phyloP scores from a whole-genome alignment of 2,329 filamentous ascomycete genomes.

The Alternaria triticimaculans region DNA sequence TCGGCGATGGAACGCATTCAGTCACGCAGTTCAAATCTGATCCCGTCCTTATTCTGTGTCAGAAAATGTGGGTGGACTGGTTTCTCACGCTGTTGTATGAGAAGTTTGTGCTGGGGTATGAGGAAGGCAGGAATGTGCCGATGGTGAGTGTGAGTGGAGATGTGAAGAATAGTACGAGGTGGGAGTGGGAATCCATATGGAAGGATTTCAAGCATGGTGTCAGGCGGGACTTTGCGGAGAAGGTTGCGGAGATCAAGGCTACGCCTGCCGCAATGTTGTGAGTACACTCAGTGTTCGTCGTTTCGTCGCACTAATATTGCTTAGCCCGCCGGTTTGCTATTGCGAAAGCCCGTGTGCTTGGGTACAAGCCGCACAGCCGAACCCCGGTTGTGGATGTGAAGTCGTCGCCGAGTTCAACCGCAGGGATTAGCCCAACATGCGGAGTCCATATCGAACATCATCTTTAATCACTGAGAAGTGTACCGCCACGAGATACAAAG shows the following conservation, averaged over 20 bases:
- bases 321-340: not conserved
- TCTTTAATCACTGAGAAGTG: too few relatives aligned
- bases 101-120: not conserved
- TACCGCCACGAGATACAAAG: too few relatives aligned
- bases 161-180: not conserved
- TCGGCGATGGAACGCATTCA: not conserved
- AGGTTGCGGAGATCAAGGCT: not conserved
- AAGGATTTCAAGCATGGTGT: not conserved
- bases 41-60: not conserved
- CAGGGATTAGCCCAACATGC: not conserved
- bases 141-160: not conserved
- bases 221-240: not conserved
- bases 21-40: not conserved
- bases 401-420: not conserved
- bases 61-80: not conserved
- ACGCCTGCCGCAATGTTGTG: not conserved
- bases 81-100: not conserved
- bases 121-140: not conserved
- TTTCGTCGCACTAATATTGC: accelerated
- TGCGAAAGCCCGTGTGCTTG: not conserved
- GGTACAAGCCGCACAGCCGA: accelerated
- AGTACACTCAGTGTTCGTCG: not conserved
- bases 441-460: too few relatives aligned
- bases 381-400: not conserved
- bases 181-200: not conserved